These are phyloP conservation scores for Xylariaceae sp. DNA, from an alignment of 2,329 filamentous ascomycete species.

Conservation along the genomic window DNA sequence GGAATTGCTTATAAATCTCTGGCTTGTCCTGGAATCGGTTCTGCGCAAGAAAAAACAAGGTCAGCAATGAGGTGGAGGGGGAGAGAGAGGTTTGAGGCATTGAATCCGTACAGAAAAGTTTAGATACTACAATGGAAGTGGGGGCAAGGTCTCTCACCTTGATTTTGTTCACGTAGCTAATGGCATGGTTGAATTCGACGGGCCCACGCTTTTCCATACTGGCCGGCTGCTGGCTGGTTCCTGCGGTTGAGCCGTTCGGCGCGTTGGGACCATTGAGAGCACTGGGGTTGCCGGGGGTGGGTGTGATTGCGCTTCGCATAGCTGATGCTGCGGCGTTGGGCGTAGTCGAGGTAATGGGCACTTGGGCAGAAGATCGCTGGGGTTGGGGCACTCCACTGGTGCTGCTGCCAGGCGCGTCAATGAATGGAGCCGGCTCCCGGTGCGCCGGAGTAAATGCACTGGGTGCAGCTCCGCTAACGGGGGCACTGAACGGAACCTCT, in stretches of 20 bases:
- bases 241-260: conserved; percentile 57
- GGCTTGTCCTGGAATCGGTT: conserved; percentile 95
- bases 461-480: conserved; percentile 45
- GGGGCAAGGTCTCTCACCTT: conserved; percentile 59
- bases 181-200: conserved; percentile 98
- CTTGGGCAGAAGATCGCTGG: conserved; percentile 30
- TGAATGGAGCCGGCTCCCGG: conserved; percentile 30
- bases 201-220: conserved; percentile 81
- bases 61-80: conserved; percentile 7
- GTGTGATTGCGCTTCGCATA: conserved; percentile 51
- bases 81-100: conserved; percentile 5
- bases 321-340: conserved; percentile 37
- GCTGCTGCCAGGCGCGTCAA: conserved; percentile 26
- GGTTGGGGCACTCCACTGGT: conserved; percentile 28
- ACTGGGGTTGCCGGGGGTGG: conserved; percentile 41
- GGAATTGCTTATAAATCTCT: conserved; percentile 98
- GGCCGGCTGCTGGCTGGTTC: conserved; percentile 52
- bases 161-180: conserved; percentile 99
- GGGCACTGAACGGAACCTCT: conserved; percentile 56
- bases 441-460: conserved; percentile 42
- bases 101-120: conserved; percentile 16
- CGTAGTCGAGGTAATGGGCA: conserved; percentile 28
- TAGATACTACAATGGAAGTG: conserved; percentile 15
- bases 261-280: conserved; percentile 14
- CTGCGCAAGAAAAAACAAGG: conserved; percentile 39